Base-by-base conservation (phyloP, 106 monocot genomes). In the Triglochin maritima region DNA sequence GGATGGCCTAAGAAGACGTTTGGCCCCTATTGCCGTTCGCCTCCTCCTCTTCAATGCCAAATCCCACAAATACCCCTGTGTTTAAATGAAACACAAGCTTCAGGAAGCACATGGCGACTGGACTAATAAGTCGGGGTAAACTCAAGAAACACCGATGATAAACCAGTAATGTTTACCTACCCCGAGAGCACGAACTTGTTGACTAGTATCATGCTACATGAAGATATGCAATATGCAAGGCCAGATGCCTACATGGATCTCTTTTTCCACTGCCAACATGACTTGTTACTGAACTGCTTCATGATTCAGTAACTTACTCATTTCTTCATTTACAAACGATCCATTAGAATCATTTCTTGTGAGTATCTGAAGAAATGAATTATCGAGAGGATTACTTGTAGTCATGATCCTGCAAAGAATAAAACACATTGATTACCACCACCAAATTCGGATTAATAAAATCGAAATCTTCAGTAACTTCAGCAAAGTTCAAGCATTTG, bases 201-300 rank as follows among this genome's bases (percentile, higher is more conserved):
- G 50, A 96, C 85, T n/a, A 96, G 78, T 73, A 96, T 96, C 96
- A 96, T 96, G 83, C 90, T 91, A 73, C 96, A 96, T 47, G 96
- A 96, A 54, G 91, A 91, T 56, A 91, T 45, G 74, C 96, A 96
- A 70, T 96, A 96, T 44, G 91, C 85, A 57, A 96, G 71, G 46
- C 96, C 90, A 72, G 96, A 91, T 64, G 91, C 52, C 58, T 84
- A 60, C 72, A 57, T 9, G 79, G 73, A 47, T 92, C 85, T 76
- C 87, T 87, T 71, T 74, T 84, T 72, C 59, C 86, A 73, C 66
- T 63, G 73, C 65, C 65, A 5, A 80, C 16, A 67, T 82, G 85
- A 72, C 76, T 92, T 55, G 76, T 57, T 46, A 71, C 62, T 68
- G 81, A 52, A 44, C 78, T 46, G 59, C 61, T 46, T 87, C 87